Evolutionary conservation across 2,329 filamentous ascomycete genomes (phyloP).

Genomic region (Ceratocystis lukuohia): DNA sequence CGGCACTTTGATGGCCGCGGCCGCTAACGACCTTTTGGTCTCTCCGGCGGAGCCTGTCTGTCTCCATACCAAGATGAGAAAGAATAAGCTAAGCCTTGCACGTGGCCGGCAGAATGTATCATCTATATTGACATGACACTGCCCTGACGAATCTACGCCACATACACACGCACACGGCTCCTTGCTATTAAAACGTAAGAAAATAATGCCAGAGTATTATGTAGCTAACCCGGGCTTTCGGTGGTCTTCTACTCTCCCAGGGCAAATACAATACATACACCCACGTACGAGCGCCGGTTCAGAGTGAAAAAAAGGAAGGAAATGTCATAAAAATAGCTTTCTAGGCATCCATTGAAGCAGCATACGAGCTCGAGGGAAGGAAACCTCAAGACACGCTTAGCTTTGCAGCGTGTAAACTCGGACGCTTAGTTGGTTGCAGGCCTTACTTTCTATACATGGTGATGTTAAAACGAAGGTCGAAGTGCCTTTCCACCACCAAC

Average conservation of each 20-base stretch:
- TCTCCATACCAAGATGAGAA: neutral
- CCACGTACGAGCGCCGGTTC: neutral
- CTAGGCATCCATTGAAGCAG: too few species aligned
- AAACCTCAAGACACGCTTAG: too few species aligned
- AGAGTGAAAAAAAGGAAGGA: neutral
- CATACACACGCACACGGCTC: neutral
- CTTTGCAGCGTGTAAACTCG: too few species aligned
- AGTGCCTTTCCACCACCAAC: too few species aligned
- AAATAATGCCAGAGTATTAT: neutral
- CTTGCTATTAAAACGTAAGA: neutral
- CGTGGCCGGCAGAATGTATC: constrained; percentile 1
- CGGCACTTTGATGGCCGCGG: neutral
- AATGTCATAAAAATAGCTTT: neutral
- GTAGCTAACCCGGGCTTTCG: neutral
- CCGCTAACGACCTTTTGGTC: neutral
- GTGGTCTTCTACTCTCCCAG: neutral
- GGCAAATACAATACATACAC: constrained; percentile 5
- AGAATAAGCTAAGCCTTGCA: neutral
- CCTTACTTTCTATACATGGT: too few species aligned
- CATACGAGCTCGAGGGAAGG: too few species aligned
- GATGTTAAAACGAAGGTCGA: too few species aligned
- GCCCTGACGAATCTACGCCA: neutral
- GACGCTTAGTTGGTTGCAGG: too few species aligned
- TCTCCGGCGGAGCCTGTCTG: neutral
- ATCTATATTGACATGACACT: neutral